Evolutionary conservation across 164 flowering plant genomes (phyloP).

Genomic region (Magnolia changhungtana): DNA sequence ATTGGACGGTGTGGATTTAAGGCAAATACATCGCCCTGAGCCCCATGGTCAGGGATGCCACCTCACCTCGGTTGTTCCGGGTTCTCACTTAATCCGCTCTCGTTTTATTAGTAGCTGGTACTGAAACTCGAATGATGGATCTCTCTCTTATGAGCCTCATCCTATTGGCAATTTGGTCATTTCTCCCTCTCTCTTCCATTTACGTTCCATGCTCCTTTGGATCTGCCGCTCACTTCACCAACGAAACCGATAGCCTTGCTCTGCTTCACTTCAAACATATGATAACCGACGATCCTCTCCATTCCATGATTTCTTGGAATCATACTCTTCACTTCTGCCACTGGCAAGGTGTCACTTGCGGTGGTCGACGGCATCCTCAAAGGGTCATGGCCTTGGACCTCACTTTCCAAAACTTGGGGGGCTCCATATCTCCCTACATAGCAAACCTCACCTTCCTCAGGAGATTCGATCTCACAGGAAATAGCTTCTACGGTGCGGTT

Average conservation of each 20-base stretch:
- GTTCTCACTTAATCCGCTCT: too few species aligned
- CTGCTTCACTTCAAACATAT: slow-evolving; percentile 12
- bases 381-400: slow-evolving; percentile 31
- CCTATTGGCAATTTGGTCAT: not conserved
- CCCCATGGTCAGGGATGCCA: too few species aligned
- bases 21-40: too few species aligned
- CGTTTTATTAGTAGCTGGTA: too few species aligned
- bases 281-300: slow-evolving; percentile 10
- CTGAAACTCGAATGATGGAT: too few species aligned
- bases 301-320: slow-evolving; percentile 16
- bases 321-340: slow-evolving; percentile 12
- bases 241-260: slow-evolving; percentile 11
- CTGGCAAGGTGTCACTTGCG: slow-evolving; percentile 23
- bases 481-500: slow-evolving; percentile 28
- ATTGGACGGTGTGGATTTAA: too few species aligned
- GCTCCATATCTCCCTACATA: slow-evolving; percentile 32
- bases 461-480: slow-evolving; percentile 31
- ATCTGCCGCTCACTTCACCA: not conserved
- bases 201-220: not conserved
- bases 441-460: slow-evolving; percentile 43
- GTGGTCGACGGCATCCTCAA: not conserved
- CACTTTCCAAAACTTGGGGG: slow-evolving; percentile 10
- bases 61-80: too few species aligned
- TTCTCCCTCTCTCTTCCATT: not conserved
- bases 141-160: too few species aligned